Percentiles rank a stretch among this genome's conserved stretches.
These are phyloP conservation scores for Vigna nakashimae DNA, from an alignment of 306 rosid genomes.

Conservation along the genomic window DNA sequence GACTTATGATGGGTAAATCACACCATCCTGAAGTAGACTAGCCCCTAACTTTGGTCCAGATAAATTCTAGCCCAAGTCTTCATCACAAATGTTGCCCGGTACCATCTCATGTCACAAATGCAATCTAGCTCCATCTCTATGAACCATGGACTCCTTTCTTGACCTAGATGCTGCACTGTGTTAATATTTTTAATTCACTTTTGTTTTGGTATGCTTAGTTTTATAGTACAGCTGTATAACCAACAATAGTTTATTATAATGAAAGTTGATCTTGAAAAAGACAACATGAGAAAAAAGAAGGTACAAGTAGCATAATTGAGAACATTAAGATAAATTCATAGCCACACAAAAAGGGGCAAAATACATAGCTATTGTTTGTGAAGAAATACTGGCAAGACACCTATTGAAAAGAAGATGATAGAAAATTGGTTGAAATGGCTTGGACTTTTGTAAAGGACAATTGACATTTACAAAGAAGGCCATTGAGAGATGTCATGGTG, in stretches of 20 bases:
- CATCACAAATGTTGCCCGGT: background rate
- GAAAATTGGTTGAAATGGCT: conserved; percentile 1
- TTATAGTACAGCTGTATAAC: background rate
- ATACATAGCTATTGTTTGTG: background rate
- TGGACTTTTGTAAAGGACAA: background rate
- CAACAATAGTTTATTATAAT: background rate
- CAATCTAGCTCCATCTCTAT: background rate
- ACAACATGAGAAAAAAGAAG: background rate
- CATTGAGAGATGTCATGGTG: background rate
- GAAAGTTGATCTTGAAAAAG: background rate
- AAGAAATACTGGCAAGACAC: background rate
- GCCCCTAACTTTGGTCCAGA: background rate
- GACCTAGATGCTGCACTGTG: background rate
- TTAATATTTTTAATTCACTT: background rate
- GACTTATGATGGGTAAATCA: background rate
- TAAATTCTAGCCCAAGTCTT: background rate
- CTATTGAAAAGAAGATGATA: background rate
- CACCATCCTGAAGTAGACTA: background rate
- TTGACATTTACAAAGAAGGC: background rate
- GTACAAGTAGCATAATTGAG: background rate
- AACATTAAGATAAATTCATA: background rate
- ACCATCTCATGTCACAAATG: background rate
- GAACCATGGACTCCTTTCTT: background rate
- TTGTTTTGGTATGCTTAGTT: background rate
- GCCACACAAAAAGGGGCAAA: background rate